Conservation (phyloP, 768 basidiomycete genomes). For the Termitomyces sp. region DNA sequence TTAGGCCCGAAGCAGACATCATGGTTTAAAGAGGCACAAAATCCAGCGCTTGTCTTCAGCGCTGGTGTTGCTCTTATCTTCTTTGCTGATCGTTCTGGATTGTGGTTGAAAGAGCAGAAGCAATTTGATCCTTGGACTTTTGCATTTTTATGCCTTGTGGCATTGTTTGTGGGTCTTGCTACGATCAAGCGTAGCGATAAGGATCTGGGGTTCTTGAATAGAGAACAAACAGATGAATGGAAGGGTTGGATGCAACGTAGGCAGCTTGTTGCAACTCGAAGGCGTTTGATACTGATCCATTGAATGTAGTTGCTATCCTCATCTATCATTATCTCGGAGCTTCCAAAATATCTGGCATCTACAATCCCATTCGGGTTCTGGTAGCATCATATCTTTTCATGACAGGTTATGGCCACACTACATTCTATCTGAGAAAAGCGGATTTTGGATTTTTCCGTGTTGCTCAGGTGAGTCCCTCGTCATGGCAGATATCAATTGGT, state of each 20-base stretch:
- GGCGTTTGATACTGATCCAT: conserved; percentile 9
- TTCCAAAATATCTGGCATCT: conserved; percentile 90
- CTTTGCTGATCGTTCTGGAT: conserved; percentile 77
- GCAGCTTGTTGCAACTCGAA: conserved; percentile 20
- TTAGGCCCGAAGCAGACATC: conserved; percentile 7
- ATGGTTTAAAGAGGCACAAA: conserved; percentile 31
- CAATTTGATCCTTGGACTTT: conserved; percentile 73
- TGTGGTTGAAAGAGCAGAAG: conserved; percentile 92
- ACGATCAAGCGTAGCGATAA: conserved; percentile 73
- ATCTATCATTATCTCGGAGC: conserved; percentile 90
- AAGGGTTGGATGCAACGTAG: conserved; percentile 98
- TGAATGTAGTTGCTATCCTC: conserved; percentile 70
- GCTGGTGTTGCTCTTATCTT: conserved; percentile 66
- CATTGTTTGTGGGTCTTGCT: conserved; percentile 54
- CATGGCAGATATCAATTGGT: neutral
- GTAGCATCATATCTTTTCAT: conserved; percentile 91
- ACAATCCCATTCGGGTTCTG: conserved; percentile 85
- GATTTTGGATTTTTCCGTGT: conserved; percentile 81
- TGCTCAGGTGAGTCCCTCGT: conserved; percentile 49
- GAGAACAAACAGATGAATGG: conserved; percentile 96
- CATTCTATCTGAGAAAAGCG: conserved; percentile 85
- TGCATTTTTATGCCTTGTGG: conserved; percentile 48
- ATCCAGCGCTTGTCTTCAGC: conserved; percentile 61
- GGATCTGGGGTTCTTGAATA: conserved; percentile 84
- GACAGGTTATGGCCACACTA: conserved; percentile 90